Evolutionary conservation across 2,329 filamentous ascomycete species (phyloP).

Genomic region (Sporothrix brunneoviolacea): DNA sequence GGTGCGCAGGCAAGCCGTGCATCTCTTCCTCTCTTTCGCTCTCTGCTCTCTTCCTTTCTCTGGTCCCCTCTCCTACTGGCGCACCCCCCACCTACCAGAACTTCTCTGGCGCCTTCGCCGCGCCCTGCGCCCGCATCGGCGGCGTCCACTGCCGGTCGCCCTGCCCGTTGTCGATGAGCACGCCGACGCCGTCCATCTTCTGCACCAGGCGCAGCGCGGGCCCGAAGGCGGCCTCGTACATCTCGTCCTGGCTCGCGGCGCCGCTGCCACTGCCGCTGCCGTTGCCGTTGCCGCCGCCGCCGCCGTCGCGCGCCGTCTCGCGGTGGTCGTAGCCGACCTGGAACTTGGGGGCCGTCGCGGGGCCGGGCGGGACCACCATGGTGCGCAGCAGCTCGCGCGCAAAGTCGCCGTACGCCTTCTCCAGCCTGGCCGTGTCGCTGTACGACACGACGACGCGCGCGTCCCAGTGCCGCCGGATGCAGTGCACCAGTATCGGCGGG

Average conservation of each 20-base stretch:
- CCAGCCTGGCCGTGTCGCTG: conserved; percentile 16
- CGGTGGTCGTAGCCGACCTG: conserved; percentile 14
- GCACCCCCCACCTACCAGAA: conserved; percentile 14
- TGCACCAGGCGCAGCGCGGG: conserved; percentile 24
- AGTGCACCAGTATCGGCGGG: conserved; percentile 24
- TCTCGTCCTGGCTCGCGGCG: conserved; percentile 10
- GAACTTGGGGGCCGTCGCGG: conserved; percentile 10
- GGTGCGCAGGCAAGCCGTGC: too few relatives aligned
- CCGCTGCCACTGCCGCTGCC: not conserved
- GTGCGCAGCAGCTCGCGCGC: conserved; percentile 21
- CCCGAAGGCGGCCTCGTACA: conserved; percentile 20
- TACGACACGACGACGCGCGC: conserved; percentile 21
- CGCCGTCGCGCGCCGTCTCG: not conserved
- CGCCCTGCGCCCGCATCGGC: not conserved
- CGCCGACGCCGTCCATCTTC: conserved; percentile 27
- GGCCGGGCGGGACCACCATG: conserved; percentile 19
- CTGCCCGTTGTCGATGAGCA: conserved; percentile 20
- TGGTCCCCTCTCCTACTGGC: too few relatives aligned
- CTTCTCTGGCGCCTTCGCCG: not conserved
- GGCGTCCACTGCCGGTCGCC: conserved; percentile 5
- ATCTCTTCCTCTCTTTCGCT: not conserved
- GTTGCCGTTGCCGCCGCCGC: not conserved
- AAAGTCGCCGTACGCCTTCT: conserved; percentile 21
- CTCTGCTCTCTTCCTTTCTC: not conserved
- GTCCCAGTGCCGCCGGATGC: conserved; percentile 27